Evolutionary conservation across 306 rosid species (phyloP), one percentile per base, ranked within the genome.

Genomic region (Acacia acuminata): DNA sequence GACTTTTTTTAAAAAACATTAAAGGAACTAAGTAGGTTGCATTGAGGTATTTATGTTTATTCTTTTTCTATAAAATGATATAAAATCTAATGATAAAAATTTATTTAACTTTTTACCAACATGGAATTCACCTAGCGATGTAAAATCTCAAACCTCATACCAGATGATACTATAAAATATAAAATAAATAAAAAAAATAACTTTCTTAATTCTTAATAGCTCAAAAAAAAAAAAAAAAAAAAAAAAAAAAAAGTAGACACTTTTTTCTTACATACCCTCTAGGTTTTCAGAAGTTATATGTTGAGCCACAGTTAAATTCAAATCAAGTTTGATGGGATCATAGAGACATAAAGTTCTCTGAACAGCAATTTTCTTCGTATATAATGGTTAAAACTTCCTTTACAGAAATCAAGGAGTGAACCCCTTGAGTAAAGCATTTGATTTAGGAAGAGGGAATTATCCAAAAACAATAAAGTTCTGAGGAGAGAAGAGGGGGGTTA

Each of bases 91-190:
- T 38, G 1, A 0, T 38, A 38, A 38, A 38, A 38, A 38, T 4
- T 5, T 38, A 6, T 38, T 38, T 38, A 38, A 38, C 42, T 38
- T 38, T 38, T 1, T 38, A 38, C 8, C 0, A 38, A 6, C 8
- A 6, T 38, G 6, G 1, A 6, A 1, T 38, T 38, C 1, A 1
- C 5, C 8, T 38, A 38, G 1, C 0, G 42, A 7, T 38, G 8
- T 0, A 38, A 38, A 6, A 1, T 6, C 2, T 1, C 1, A 1
- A 36, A 38, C 42, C 40, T 1, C 5, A 36, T 36, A 0, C 1
- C 1, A 1, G 1, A 38, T 38, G 8, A 38, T 38, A 6, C 6
- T 38, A 36, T 36, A 0, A 0, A 36, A 36, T 36, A 0, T 0
- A 36, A 4, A 36, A 36, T 27, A 27, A 27, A 27, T 27, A 27